Conservation (phyloP, 768 basidiomycete species). For the Auricularia sp. region DNA sequence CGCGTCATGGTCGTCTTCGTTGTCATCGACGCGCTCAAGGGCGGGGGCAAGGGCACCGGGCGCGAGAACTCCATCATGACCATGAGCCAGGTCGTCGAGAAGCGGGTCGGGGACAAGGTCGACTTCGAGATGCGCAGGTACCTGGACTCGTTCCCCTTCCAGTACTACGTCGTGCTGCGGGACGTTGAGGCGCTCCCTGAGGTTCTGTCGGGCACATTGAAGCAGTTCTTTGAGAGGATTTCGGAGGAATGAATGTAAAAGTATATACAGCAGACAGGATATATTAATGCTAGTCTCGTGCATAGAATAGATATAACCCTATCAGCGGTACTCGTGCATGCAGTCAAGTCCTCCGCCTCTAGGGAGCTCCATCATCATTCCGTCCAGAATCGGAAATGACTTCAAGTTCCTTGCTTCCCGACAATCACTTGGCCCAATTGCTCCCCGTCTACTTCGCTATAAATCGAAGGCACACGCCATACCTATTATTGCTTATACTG, state of each 20-base stretch:
- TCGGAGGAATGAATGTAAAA: conserved; percentile 41
- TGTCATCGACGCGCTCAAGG: conserved; percentile 51
- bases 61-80: conserved; percentile 73
- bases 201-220: conserved; percentile 75
- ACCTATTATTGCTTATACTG: too few relatives aligned
- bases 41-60: conserved; percentile 3
- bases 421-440: too few relatives aligned
- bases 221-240: conserved; percentile 84
- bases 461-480: too few relatives aligned
- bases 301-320: too few relatives aligned
- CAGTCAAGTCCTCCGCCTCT: too few relatives aligned
- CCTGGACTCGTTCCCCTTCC: conserved; percentile 93
- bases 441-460: too few relatives aligned
- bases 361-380: too few relatives aligned
- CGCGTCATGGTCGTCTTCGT: conserved; percentile 94
- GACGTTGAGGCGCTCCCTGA: conserved; percentile 87
- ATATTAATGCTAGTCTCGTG: not conserved
- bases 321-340: too few relatives aligned
- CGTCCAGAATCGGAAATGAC: too few relatives aligned
- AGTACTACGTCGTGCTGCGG: conserved; percentile 90
- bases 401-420: too few relatives aligned
- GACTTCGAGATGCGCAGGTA: conserved; percentile 84
- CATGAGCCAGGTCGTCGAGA: conserved; percentile 88
- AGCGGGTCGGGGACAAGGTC: conserved; percentile 67
- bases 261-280: not conserved